Conservation (phyloP, 2,329 filamentous ascomycete genomes). For the Aspergillus aculeatus region DNA sequence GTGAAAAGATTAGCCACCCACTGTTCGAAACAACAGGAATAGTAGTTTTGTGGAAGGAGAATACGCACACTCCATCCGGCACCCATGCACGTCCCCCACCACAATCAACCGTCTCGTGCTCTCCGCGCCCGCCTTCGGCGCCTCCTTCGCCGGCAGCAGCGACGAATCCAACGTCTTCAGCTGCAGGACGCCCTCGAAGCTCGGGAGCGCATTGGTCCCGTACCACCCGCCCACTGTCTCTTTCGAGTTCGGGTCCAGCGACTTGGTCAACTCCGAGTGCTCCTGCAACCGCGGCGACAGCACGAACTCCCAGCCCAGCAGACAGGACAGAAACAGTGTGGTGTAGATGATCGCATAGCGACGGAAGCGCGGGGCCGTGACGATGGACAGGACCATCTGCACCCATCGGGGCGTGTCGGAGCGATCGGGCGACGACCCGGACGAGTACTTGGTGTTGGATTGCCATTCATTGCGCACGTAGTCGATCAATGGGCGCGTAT, state of each 20-base stretch:
- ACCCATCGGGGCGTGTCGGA: constrained; percentile 23
- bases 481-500: constrained; percentile 37
- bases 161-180: constrained; percentile 50
- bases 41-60: background rate
- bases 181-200: constrained; percentile 51
- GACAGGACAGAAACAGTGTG: constrained; percentile 32
- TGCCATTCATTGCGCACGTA: constrained; percentile 43
- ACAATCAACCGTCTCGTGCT: constrained; percentile 66
- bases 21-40: background rate
- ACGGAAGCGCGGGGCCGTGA: constrained; percentile 43
- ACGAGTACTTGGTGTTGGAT: constrained; percentile 23
- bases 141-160: constrained; percentile 42
- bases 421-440: constrained; percentile 18
- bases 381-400: constrained; percentile 31
- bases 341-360: constrained; percentile 40
- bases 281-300: constrained; percentile 35
- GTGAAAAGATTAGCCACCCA: background rate
- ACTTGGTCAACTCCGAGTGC: constrained; percentile 26
- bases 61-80: constrained; percentile 62
- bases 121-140: constrained; percentile 13
- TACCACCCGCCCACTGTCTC: constrained; percentile 39
- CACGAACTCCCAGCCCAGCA: constrained; percentile 34
- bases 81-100: constrained; percentile 91
- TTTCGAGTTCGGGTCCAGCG: constrained; percentile 33
- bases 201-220: constrained; percentile 49